Evolutionary conservation across 805 yeast species (phyloP), one percentile per base, ranked within the genome.

Genomic region (Nakazawaea holstii): DNA sequence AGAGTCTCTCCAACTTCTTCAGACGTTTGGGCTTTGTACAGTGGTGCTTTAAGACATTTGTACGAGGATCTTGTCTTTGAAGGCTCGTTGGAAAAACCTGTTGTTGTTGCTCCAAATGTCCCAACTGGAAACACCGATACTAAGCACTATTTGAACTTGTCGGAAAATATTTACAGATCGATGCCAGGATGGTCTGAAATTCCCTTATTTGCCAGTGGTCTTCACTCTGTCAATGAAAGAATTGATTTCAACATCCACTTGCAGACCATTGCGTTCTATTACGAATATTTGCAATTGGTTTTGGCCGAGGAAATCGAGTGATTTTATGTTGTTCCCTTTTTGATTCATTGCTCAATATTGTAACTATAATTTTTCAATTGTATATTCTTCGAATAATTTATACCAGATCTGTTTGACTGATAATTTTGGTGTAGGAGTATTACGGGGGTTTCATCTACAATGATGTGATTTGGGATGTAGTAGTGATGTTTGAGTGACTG

Each of bases 81-180:
- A n/a, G 60, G 41, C 45, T 37, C 35, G 2, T 14, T 33, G 6
- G 47, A 42, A 17, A 41, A 41, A 2, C 60, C 61, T 13, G 52
- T 58, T 8, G 60, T 60, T 38, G 64, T 72, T 14, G 62, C 82
- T 0, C 82, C 85, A 14, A 68, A 70, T 14, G 58, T 79, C 24
- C 71, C 75, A 66, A 67, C 82, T 7, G 85, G 79, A 7, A 80
- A 81, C 59, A 81, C 87, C 2, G 87, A 81, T 59, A 79, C 86
- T 10, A 70, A 72, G 52, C 67, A 74, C 53, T 81, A 81, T 60
- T 78, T 83, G 82, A 61, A 69, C 45, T 66, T 81, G 56, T 70
- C 82, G 13, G 66, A 64, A 45, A 70, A 79, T 58, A 78, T 80
- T 48, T 80, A 70, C 66, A 71, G 87, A 54, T 80, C 72, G 59